Evolutionary conservation across 805 yeast species (phyloP).

Genomic region (Ogataea pilisensis): DNA sequence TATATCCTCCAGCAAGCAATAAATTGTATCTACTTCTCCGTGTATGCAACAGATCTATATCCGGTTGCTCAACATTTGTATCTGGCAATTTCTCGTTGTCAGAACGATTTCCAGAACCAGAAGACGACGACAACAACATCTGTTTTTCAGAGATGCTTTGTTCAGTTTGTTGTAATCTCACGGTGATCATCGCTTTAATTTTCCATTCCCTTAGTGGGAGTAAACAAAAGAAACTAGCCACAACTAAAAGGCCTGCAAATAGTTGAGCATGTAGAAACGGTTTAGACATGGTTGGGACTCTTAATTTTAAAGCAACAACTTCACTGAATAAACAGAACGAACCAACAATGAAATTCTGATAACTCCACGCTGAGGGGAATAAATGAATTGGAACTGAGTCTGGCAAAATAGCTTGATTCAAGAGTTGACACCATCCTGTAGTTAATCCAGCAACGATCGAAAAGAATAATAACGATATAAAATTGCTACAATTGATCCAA

Average conservation of each 20-base stretch:
- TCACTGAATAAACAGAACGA: conserved; percentile 27
- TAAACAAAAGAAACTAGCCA: conserved; percentile 36
- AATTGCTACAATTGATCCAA: conserved; percentile 37
- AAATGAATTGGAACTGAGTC: conserved; percentile 25
- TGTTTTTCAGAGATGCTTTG: conserved; percentile 1
- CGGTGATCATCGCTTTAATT: conserved; percentile 35
- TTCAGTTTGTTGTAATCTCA: conserved; percentile 12
- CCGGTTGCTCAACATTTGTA: background rate
- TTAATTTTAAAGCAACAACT: conserved; percentile 26
- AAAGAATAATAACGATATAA: conserved; percentile 32
- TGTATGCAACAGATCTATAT: background rate
- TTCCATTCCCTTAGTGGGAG: conserved; percentile 50
- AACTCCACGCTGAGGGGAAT: conserved; percentile 30
- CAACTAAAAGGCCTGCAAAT: conserved; percentile 52
- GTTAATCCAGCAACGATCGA: conserved; percentile 39
- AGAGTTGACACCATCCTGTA: conserved; percentile 40
- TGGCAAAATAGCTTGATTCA: conserved; percentile 27
- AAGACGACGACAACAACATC: background rate
- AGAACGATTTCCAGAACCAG: background rate
- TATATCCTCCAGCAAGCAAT: conserved; percentile 8
- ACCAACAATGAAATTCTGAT: conserved; percentile 25
- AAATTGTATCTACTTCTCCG: conserved; percentile 14
- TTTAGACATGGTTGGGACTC: conserved; percentile 12
- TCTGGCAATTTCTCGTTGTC: background rate
- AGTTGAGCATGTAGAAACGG: conserved; percentile 61